Evolutionary conservation across 2,329 filamentous ascomycete species (phyloP), one percentile per base, ranked within the genome.

Genomic region (Cyanodermella asteris): DNA sequence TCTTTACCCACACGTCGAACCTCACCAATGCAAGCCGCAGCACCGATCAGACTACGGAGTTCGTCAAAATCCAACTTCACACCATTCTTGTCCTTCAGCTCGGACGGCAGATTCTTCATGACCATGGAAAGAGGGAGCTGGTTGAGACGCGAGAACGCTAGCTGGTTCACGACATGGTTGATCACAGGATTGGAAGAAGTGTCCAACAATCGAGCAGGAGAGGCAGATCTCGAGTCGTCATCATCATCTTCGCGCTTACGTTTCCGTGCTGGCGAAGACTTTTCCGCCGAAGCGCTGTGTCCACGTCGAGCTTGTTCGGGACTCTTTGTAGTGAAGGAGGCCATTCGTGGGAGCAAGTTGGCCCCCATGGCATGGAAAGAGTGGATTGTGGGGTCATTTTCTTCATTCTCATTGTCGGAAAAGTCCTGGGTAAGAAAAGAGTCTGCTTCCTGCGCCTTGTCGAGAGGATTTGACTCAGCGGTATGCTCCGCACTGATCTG

Each of bases 1-100:
- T 97, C 87, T 49, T 94, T 97, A 43, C 87, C 87, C 45, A 84
- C 72, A 19, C 87, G 72, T 25, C 64, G 61, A 38, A 97, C 91
- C 46, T 87, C 73, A 23, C 87, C 87, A 34, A 94, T 70, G 43
- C 80, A 91, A 6, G 63, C 49, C 5, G 77, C 75, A 13, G 66
- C 61, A 18, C 9, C 13, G 17, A 25, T 11, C n/a, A 13, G 10
- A 15, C 10, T 13, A 15, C 13, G 11, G 14, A 16, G 8, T 21
- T 20, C 9, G 12, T 13, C 11, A 9, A 11, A 18, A 5, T 28
- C 28, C 7, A 9, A 12, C 13, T 23, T 28, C 4, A 28, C 9
- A 7, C 12, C 18, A 7, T 22, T 25, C n/a, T 16, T 19, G 17
- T 25, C 38, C 53, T 14, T 49, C n/a, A 47, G 38, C 5, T 68